Base-by-base conservation (phyloP, 164 flowering plant genomes). In the Vitis rupestris region DNA sequence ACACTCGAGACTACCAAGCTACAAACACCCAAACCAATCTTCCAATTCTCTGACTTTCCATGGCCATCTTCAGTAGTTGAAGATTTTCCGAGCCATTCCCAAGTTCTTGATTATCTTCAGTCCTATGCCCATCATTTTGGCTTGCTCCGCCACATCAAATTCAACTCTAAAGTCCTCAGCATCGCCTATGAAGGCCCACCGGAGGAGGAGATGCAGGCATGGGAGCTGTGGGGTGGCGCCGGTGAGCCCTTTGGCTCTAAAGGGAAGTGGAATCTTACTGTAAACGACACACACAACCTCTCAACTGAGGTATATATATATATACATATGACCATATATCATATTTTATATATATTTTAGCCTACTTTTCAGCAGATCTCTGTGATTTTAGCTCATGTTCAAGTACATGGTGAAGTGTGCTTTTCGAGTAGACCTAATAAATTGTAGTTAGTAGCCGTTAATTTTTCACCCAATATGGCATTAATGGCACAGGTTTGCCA, bases 21-120 rank as follows among this genome's bases (percentile, higher is more conserved):
- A 23, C 44, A 84, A 58, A 75, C 79, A 63, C 27, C 50, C 3
- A 47, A 74, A 3, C 74, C 76, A 44, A 81, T 63, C 17, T 86
- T 66, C 56, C 78, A 74, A 60, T 84, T 86, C 70, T 82, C 84
- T 0, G 90, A 86, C 59, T 86, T 81, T 48, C 83, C 86, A 49
- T 84, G 90, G 90, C 88, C 90, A 15, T 19, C 79, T 62, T 52
- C 70, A 0, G 77, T 81, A 1, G 13, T 70, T 37, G 76, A 77
- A 12, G 63, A 37, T 1, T 82, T 70, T 68, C 90, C 90, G 9
- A 23, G 16, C 19, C 62, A 67, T 3, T 10, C 59, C 3, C 75
- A 79, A 65, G 87, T 87, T 10, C 10, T 78, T 57, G 82, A 80
- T 11, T 87, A 87, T 14, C 4, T 85, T 9, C 71, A 69, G 30